Evolutionary conservation across 2,329 filamentous ascomycete species (phyloP), one percentile per base, ranked within the genome.

Genomic region (Rhynchosporium graminicola): DNA sequence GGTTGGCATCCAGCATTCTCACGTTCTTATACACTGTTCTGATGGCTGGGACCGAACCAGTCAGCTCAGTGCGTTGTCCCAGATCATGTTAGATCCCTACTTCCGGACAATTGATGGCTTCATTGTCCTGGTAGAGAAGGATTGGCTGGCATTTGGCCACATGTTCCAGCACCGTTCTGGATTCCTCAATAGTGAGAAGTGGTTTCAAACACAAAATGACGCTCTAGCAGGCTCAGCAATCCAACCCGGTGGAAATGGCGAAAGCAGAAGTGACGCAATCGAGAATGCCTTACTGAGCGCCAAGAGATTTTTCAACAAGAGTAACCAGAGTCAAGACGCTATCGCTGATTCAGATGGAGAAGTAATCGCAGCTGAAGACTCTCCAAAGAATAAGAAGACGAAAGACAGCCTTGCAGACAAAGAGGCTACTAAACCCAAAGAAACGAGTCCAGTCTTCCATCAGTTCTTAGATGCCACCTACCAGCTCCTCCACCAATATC

Each of bases 41-140:
- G 95, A 99, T 76, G 95, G 95, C 3, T 99, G 95, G 95, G 95
- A 99, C 77, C 89, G 95, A 57, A 99, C 95, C 7, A 94, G 92
- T 71, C 95, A 99, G 77, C 83, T 99, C 57, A 96, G 93, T 71
- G 92, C 93, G 4, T 78, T 99, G 61, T 89, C 92, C 61, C 93
- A 99, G 77, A 83, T 99, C 45, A 94, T 97, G 80, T 83, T 99
- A 8, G 95, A 99, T 73, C 95, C 95, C 0, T 97, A 96, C 76
- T 99, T 92, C 75, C 87, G 95, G 57, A 98, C 95, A 0, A 80
- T 99, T 56, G 90, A 97, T 69, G 95, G 95, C 0, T 99, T 98
- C 75, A 93, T 98, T 69, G 87, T 96, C 2, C 80, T 99, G 6
- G 84, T 99, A 2, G 95, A 99, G 76, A 99, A 99, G 75, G 95